Percentiles rank a stretch among this genome's conserved stretches.
Evolutionary conservation across 2,329 filamentous ascomycete species (phyloP).

Genomic region (Nemania serpens): DNA sequence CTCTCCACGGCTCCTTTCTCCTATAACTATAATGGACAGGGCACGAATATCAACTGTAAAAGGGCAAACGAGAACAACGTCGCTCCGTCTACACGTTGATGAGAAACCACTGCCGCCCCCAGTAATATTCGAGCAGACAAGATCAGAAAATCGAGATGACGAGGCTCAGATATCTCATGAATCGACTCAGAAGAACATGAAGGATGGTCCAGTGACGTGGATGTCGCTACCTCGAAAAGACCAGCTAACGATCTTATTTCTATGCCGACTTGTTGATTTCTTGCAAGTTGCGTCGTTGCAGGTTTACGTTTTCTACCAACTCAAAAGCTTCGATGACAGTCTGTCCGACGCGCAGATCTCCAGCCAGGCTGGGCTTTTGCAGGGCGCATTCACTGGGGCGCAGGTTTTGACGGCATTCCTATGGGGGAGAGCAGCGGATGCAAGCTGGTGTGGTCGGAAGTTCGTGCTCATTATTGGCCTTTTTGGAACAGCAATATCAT

Average conservation of each 20-base stretch:
- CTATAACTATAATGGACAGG: slow-evolving; percentile 15
- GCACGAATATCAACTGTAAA: slow-evolving; percentile 5
- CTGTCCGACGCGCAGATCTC: slow-evolving; percentile 62
- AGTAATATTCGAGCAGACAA: slow-evolving; percentile 28
- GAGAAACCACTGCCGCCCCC: slow-evolving; percentile 26
- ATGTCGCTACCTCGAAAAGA: slow-evolving; percentile 70
- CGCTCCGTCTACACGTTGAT: slow-evolving; percentile 23
- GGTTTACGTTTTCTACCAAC: slow-evolving; percentile 77
- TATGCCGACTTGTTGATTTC: slow-evolving; percentile 74
- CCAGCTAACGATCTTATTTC: slow-evolving; percentile 70
- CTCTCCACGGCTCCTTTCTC: neutral
- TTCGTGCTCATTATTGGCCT: slow-evolving; percentile 72
- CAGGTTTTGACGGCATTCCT: slow-evolving; percentile 75
- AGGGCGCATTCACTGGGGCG: slow-evolving; percentile 72
- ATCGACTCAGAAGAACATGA: slow-evolving; percentile 25
- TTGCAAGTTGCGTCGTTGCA: slow-evolving; percentile 71
- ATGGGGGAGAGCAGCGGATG: slow-evolving; percentile 71
- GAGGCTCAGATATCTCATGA: slow-evolving; percentile 30
- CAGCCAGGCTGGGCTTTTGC: slow-evolving; percentile 70
- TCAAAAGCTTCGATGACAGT: slow-evolving; percentile 66
- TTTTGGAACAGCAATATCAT: slow-evolving; percentile 68
- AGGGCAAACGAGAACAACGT: slow-evolving; percentile 33
- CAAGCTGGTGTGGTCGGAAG: slow-evolving; percentile 66
- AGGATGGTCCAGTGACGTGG: slow-evolving; percentile 62
- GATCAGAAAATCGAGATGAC: slow-evolving; percentile 20